A percentile compares a stretch with the other conserved stretches of the same genome.
Evolutionary conservation across 805 yeast species (phyloP).

Genomic region (Saturnispora mendoncae): DNA sequence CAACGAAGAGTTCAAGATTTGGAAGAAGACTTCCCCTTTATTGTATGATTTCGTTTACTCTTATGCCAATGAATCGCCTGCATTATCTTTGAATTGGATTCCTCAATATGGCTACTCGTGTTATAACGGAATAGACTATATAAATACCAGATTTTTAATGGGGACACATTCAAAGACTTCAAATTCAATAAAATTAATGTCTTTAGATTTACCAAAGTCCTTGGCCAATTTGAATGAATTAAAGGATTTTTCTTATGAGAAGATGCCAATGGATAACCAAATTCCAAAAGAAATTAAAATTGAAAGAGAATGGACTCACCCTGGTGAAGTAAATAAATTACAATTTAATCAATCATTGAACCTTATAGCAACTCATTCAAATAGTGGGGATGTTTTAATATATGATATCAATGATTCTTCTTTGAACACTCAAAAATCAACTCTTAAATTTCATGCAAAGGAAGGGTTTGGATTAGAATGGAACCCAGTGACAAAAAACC

Average conservation of each 20-base stretch:
- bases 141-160: slow-evolving; percentile 29
- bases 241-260: slow-evolving; percentile 4
- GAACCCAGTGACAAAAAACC: slow-evolving; percentile 35
- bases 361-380: slow-evolving; percentile 47
- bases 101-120: slow-evolving; percentile 31
- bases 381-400: slow-evolving; percentile 40
- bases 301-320: slow-evolving; percentile 46
- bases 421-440: slow-evolving; percentile 15
- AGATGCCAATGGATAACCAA: slow-evolving; percentile 17
- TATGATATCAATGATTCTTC: slow-evolving; percentile 27
- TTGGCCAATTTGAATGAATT: slow-evolving; percentile 29
- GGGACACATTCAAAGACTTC: slow-evolving; percentile 41
- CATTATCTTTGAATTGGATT: slow-evolving; percentile 61
- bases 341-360: slow-evolving; percentile 43
- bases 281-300: slow-evolving; percentile 34
- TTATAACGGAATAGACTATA: slow-evolving; percentile 9
- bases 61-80: slow-evolving; percentile 59
- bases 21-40: slow-evolving; percentile 81
- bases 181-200: slow-evolving; percentile 38
- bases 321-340: slow-evolving; percentile 59
- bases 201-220: slow-evolving; percentile 42
- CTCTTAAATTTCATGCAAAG: slow-evolving; percentile 45
- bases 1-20: slow-evolving; percentile 70
- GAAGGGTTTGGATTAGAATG: slow-evolving; percentile 72
- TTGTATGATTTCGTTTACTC: slow-evolving; percentile 69